phyloP scores from a whole-genome alignment of 2,329 filamentous ascomycete genomes.

The Colletotrichum truncatum region DNA sequence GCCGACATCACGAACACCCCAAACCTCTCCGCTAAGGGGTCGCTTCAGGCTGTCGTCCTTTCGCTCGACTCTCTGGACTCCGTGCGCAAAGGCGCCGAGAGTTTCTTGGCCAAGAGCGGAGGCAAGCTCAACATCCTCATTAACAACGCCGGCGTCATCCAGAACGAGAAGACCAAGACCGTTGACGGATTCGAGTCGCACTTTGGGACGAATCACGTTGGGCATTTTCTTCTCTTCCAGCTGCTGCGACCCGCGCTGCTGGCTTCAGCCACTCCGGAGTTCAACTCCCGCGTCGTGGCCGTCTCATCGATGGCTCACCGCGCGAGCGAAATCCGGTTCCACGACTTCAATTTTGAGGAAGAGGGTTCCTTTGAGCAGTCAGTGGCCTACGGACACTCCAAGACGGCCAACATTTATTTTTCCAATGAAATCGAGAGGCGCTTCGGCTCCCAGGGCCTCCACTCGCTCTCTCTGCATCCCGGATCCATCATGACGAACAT shows the following conservation, averaged over 20 bases:
- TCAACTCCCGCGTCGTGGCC: constrained; percentile 55
- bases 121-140: constrained; percentile 40
- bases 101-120: constrained; percentile 37
- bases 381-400: constrained; percentile 55
- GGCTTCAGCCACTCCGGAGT: constrained; percentile 43
- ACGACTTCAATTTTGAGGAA: constrained; percentile 35
- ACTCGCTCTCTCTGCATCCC: constrained; percentile 52
- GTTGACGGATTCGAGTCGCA: constrained; percentile 44
- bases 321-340: constrained; percentile 36
- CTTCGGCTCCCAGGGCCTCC: constrained; percentile 43
- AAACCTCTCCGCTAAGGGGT: not conserved
- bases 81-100: constrained; percentile 29
- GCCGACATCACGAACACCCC: constrained; percentile 18
- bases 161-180: constrained; percentile 9
- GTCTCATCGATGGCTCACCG: constrained; percentile 54
- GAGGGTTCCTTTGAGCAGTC: constrained; percentile 42
- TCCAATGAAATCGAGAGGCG: constrained; percentile 37
- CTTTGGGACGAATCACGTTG: constrained; percentile 62
- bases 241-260: constrained; percentile 56
- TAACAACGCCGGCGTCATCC: constrained; percentile 41
- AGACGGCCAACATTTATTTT: constrained; percentile 59
- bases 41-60: not conserved
- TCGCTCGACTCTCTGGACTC: constrained; percentile 29
- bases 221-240: constrained; percentile 63
- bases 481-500: constrained; percentile 44